A percentile compares a stretch with the other conserved stretches of the same genome.
Evolutionary conservation across 2,329 filamentous ascomycete genomes (phyloP).

Genomic region (Ceratocystis papillata): DNA sequence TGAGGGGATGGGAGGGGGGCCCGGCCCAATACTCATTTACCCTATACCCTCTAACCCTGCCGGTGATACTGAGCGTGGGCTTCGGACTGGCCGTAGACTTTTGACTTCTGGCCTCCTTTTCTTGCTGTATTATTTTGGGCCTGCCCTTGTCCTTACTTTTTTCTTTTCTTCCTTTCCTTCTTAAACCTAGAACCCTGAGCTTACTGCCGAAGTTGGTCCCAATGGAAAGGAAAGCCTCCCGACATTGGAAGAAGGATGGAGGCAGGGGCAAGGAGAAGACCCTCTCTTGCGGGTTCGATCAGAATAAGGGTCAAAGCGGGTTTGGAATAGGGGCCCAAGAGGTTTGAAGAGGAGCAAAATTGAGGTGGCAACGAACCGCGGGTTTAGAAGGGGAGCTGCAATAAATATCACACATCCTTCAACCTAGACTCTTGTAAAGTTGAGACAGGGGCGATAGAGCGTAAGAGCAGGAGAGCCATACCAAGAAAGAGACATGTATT

Average conservation of each 20-base stretch:
- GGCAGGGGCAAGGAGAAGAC: background rate
- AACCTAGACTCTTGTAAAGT: background rate
- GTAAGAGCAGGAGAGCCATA: background rate
- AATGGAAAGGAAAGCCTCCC: constrained; percentile 13
- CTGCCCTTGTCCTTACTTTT: background rate
- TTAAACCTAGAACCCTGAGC: background rate
- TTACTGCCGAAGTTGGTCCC: constrained; percentile 7
- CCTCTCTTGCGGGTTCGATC: constrained; percentile 1
- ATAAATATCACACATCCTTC: background rate
- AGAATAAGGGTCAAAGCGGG: constrained; percentile 1
- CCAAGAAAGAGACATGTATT: no score
- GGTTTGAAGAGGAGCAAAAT: no score
- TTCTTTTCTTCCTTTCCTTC: background rate
- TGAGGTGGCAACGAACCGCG: no score
- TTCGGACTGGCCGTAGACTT: constrained; percentile 1
- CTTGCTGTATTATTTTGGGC: no score
- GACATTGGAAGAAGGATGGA: constrained; percentile 7
- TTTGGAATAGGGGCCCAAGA: background rate
- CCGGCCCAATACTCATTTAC: background rate
- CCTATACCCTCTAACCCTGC: background rate
- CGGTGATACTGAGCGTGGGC: background rate
- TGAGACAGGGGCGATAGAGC: background rate
- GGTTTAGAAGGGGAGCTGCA: background rate
- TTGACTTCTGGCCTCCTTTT: background rate
- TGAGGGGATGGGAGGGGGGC: background rate